phyloP scores from a whole-genome alignment of 768 basidiomycete species.

The Calocera viscosa region DNA sequence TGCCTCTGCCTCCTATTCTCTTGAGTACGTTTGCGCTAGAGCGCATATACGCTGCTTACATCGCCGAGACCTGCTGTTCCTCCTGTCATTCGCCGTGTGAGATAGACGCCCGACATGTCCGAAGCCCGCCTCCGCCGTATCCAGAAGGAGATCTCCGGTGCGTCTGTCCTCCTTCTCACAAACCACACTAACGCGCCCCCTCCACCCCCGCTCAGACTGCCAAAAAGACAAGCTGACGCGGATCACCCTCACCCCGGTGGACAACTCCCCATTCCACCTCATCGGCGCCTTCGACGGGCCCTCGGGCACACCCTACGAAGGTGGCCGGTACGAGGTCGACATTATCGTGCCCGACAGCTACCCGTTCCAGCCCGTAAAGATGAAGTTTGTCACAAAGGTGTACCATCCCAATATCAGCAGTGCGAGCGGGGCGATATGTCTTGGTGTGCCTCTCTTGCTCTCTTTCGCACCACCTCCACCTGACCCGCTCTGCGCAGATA shows the following conservation, averaged over 20 bases:
- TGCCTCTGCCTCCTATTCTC: too few relatives aligned
- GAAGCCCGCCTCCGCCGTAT: conserved; percentile 83
- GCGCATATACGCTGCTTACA: background rate
- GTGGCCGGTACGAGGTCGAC: conserved; percentile 83
- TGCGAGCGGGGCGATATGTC: conserved; percentile 87
- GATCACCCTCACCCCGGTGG: conserved; percentile 75
- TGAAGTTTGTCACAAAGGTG: conserved; percentile 95
- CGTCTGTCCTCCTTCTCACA: conserved; percentile 22
- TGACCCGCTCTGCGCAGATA: conserved; percentile 24
- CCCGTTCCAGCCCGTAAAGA: conserved; percentile 74
- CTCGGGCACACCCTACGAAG: conserved; percentile 84
- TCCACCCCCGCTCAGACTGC: conserved; percentile 50
- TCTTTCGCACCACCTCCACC: background rate
- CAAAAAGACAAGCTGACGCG: conserved; percentile 87
- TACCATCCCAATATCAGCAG: conserved; percentile 95
- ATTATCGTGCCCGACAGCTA: conserved; percentile 15
- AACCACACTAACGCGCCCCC: background rate
- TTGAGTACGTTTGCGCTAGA: background rate
- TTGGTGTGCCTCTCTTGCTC: conserved; percentile 51
- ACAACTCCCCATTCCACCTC: conserved; percentile 82
- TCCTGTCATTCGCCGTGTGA: too few relatives aligned
- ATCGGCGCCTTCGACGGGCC: conserved; percentile 86
- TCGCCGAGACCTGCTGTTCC: background rate
- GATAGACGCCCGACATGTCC: conserved; percentile 35
- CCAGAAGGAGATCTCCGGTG: conserved; percentile 81